Evolutionary conservation across 441 rosid genomes (phyloP).

Genomic region (Metrosideros polymorpha): DNA sequence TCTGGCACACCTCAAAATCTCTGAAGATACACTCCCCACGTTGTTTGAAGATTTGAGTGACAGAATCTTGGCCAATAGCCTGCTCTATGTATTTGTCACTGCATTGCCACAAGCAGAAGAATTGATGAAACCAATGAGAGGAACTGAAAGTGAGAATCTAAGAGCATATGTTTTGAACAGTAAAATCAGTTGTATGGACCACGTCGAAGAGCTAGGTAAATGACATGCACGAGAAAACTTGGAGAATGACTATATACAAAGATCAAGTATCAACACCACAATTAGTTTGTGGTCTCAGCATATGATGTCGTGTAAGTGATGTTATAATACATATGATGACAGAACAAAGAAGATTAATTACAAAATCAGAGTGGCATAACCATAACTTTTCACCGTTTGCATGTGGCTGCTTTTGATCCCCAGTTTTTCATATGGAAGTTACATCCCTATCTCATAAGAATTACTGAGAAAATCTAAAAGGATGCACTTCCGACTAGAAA

Average conservation of each 20-base stretch:
- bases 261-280: background rate
- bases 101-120: background rate
- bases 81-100: slow-evolving; percentile 35
- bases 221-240: background rate
- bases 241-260: background rate
- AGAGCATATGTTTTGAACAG: background rate
- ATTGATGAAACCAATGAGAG: background rate
- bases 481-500: background rate
- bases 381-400: background rate
- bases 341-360: background rate
- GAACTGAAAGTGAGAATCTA: background rate
- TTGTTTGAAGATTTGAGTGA: slow-evolving; percentile 27
- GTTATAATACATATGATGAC: background rate
- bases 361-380: background rate
- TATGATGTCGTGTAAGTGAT: background rate
- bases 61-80: slow-evolving; percentile 19
- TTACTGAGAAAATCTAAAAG: background rate
- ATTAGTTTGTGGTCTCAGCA: background rate
- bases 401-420: background rate
- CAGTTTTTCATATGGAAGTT: background rate
- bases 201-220: background rate
- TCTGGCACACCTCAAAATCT: slow-evolving; percentile 29
- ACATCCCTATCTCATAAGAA: background rate
- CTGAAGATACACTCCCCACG: slow-evolving; percentile 33
- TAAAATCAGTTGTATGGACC: background rate